Conservation (phyloP, 169 alveolate genomes). For the Plasmodium vinckei region DNA sequence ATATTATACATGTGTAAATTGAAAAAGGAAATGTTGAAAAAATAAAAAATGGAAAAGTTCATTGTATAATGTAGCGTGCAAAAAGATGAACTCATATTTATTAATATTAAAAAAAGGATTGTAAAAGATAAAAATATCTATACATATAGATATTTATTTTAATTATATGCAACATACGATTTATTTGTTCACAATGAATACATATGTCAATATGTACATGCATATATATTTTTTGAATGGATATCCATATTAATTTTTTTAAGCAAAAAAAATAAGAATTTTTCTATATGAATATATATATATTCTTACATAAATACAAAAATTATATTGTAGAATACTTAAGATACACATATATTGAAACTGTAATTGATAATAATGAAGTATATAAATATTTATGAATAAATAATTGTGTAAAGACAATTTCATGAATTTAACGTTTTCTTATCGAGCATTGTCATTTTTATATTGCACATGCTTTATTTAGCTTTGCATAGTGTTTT, state of each 20-base stretch:
- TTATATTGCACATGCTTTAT: conserved; percentile 12
- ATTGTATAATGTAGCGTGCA: neutral
- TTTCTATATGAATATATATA: conserved; percentile 16
- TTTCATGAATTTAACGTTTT: conserved; percentile 4
- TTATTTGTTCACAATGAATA: neutral
- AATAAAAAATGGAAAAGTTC: neutral
- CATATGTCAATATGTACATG: neutral
- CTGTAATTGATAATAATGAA: conserved; percentile 27
- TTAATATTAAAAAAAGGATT: neutral
- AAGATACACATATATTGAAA: neutral
- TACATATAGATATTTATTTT: conserved; percentile 9
- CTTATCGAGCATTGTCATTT: neutral
- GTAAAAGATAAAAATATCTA: conserved; percentile 6
- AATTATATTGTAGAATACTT: conserved; percentile 4
- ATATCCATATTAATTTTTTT: neutral
- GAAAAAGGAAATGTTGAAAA: neutral
- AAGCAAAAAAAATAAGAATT: conserved; percentile 1
- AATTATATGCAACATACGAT: conserved; percentile 16
- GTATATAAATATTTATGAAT: conserved; percentile 13
- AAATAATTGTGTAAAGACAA: neutral
- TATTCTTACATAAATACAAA: conserved; percentile 12
- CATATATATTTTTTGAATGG: neutral
- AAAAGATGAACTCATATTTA: conserved; percentile 1
- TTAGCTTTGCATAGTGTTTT: conserved; percentile 5
- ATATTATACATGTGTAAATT: conserved; percentile 1